phyloP scores from a whole-genome alignment of 257 asterid genomes.

The Handroanthus guayacan region DNA sequence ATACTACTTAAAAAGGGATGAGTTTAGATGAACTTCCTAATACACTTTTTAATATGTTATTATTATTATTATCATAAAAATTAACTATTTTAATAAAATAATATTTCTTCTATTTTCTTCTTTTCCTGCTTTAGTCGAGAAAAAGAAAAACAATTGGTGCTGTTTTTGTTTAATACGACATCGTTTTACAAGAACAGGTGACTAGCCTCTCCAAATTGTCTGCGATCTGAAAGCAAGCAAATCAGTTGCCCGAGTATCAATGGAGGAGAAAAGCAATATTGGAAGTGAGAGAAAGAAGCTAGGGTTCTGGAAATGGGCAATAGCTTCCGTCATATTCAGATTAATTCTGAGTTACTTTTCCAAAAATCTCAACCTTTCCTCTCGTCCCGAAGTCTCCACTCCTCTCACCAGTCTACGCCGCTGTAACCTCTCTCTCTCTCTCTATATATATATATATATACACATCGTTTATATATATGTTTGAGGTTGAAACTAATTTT shows the following conservation, averaged over 20 bases:
- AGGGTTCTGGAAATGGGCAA: conserved; percentile 86
- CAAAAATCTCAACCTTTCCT: conserved; percentile 71
- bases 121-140: too few species aligned
- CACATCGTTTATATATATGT: background rate
- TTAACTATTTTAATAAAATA: too few species aligned
- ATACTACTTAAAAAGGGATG: too few species aligned
- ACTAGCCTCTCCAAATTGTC: background rate
- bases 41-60: too few species aligned
- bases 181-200: background rate
- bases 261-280: conserved; percentile 39
- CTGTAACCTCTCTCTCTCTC: conserved; percentile 44
- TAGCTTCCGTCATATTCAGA: conserved; percentile 68
- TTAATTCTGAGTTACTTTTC: conserved; percentile 72
- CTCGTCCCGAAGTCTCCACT: conserved; percentile 98
- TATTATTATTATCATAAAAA: too few species aligned
- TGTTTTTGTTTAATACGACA: background rate
- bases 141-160: too few species aligned
- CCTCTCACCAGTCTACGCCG: conserved; percentile 97
- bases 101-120: too few species aligned
- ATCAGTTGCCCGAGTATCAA: conserved; percentile 19
- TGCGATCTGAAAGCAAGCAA: conserved; percentile 39
- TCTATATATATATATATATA: background rate
- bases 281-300: conserved; percentile 43
- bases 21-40: too few species aligned
- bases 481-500: background rate